Conservation (phyloP, 352 stramenopile species). For the Elongisporangium undulatum region DNA sequence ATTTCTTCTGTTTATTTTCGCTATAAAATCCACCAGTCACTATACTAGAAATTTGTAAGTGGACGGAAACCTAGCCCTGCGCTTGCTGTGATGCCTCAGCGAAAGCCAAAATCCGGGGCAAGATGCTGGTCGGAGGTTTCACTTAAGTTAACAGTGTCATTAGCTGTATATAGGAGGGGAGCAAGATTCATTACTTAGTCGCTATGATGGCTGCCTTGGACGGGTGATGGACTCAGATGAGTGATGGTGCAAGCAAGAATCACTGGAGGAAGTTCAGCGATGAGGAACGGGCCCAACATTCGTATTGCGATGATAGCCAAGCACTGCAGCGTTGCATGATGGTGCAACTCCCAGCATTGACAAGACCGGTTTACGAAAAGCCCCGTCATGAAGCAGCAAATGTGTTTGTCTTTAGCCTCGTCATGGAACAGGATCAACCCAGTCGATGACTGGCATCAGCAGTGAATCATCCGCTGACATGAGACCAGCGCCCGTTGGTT, state of each 20-base stretch:
- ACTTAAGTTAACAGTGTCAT: not conserved
- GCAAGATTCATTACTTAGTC: not conserved
- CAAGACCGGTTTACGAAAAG: too few relatives aligned
- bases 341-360: too few relatives aligned
- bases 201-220: too few relatives aligned
- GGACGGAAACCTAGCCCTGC: not conserved
- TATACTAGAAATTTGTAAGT: not conserved
- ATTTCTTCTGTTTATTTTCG: too few relatives aligned
- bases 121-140: not conserved
- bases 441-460: too few relatives aligned
- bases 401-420: too few relatives aligned
- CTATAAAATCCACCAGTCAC: not conserved
- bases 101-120: not conserved
- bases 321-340: too few relatives aligned
- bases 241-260: not conserved
- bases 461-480: too few relatives aligned
- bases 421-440: too few relatives aligned
- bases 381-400: too few relatives aligned
- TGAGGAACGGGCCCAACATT: not conserved
- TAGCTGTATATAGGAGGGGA: not conserved
- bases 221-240: not conserved
- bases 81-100: not conserved
- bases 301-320: too few relatives aligned
- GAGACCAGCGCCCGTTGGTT: too few relatives aligned
- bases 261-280: not conserved